Evolutionary conservation across 2,329 filamentous ascomycete species (phyloP).

Genomic region (Colletotrichum lini): DNA sequence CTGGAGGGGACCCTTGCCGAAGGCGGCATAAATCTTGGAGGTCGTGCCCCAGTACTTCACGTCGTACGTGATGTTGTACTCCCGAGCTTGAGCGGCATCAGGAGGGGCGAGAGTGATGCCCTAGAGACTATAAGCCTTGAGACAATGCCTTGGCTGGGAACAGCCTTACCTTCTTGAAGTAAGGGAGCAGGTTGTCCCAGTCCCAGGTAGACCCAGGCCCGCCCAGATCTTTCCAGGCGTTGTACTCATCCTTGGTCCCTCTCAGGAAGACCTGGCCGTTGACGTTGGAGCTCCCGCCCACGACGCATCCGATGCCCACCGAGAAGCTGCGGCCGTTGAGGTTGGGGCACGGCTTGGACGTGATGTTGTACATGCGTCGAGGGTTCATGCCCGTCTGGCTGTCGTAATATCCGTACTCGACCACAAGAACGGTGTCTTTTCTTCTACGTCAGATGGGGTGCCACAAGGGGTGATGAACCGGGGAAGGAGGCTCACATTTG

Average conservation of each 20-base stretch:
- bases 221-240: slow-evolving; percentile 61
- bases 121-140: background rate
- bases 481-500: slow-evolving; percentile 45
- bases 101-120: slow-evolving; percentile 44
- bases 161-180: slow-evolving; percentile 59
- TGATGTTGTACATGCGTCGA: slow-evolving; percentile 49
- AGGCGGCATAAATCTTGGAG: slow-evolving; percentile 42
- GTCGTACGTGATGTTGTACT: slow-evolving; percentile 45
- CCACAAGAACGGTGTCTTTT: slow-evolving; percentile 40
- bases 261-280: slow-evolving; percentile 57
- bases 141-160: accelerated
- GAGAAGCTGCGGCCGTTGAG: slow-evolving; percentile 47
- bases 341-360: slow-evolving; percentile 48
- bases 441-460: slow-evolving; percentile 47
- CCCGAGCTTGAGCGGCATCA: slow-evolving; percentile 34
- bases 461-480: accelerated
- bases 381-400: slow-evolving; percentile 45
- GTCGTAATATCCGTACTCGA: slow-evolving; percentile 42
- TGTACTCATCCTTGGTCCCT: slow-evolving; percentile 56
- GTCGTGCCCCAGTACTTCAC: slow-evolving; percentile 44
- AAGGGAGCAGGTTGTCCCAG: slow-evolving; percentile 55
- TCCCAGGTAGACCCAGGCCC: slow-evolving; percentile 61
- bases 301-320: slow-evolving; percentile 51
- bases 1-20: slow-evolving; percentile 37
- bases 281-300: slow-evolving; percentile 57